phyloP scores from a whole-genome alignment of 2,329 filamentous ascomycete species.

The Lomentospora prolificans region DNA sequence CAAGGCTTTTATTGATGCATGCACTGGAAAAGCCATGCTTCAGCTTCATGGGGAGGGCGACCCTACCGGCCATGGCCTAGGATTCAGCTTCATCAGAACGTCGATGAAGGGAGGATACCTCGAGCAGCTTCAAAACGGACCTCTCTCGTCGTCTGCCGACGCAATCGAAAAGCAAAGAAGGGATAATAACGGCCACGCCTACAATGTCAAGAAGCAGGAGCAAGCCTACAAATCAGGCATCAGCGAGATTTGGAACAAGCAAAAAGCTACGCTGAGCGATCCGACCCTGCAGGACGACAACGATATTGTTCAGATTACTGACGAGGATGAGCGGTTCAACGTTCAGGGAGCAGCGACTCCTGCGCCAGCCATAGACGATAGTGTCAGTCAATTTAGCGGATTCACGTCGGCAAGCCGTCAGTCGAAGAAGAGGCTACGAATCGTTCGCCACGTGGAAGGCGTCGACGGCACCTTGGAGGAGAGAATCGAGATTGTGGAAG shows the following conservation, averaged over 20 bases:
- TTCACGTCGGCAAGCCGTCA: constrained; percentile 55
- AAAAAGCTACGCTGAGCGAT: constrained; percentile 69
- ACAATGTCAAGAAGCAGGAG: constrained; percentile 94
- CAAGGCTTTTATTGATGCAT: constrained; percentile 92
- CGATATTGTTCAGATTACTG: constrained; percentile 47
- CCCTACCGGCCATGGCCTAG: constrained; percentile 84
- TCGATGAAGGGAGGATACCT: constrained; percentile 97
- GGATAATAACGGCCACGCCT: constrained; percentile 86
- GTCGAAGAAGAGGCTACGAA: constrained; percentile 58
- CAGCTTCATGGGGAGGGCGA: constrained; percentile 90
- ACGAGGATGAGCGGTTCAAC: constrained; percentile 54
- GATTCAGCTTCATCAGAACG: constrained; percentile 94
- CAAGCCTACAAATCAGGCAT: constrained; percentile 88
- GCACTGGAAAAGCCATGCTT: constrained; percentile 92
- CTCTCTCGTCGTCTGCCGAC: constrained; percentile 61
- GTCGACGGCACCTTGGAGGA: constrained; percentile 44
- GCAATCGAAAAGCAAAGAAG: constrained; percentile 81
- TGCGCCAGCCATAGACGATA: constrained; percentile 58
- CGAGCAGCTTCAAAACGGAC: constrained; percentile 59
- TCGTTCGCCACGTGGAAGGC: constrained; percentile 51
- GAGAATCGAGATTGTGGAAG: constrained; percentile 61
- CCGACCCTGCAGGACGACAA: constrained; percentile 56
- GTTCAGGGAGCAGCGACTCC: constrained; percentile 61
- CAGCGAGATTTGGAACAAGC: constrained; percentile 82
- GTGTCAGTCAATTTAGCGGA: constrained; percentile 66